Base-by-base conservation (phyloP, 2,329 filamentous ascomycete genomes). In the Alternaria arbusti region DNA sequence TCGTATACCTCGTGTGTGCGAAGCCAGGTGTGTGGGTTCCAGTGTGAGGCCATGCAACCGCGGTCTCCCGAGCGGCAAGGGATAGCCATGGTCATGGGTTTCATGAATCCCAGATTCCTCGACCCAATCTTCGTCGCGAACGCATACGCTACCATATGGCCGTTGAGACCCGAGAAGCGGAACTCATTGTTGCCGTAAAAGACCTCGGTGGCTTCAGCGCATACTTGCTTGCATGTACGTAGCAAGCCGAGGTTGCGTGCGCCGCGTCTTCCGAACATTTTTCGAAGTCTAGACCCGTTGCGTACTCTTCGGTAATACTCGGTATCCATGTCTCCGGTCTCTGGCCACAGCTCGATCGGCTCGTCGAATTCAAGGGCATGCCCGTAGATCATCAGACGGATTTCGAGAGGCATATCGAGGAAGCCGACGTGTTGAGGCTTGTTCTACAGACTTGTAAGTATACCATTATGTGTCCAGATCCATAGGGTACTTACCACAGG, bases 131-230 rank as follows among this genome's bases (percentile, higher is more conserved):
- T 60, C 6, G 11, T 23, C 17, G 54, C 32, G n/a, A 47, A 60
- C 5, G 47, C 7, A 36, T 52, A 44, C 17, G 46, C 57, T 7
- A 59, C 54, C 59, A 69, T 65, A 51, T 47, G 55, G 4, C 64
- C 64, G 40, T 65, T 65, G 49, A 63, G 50, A 7, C 46, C 61
- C 7, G 58, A 52, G 59, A 67, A 69, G 36, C 66, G 58, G 51
- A 69, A 67, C n/a, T 61, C 44, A 28, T 67, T 69, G 15, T 61
- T 52, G 12, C 66, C 57, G 50, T 65, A 69, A 26, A 65, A 69
- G 17, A 67, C 46, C 36, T 64, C 32, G 1, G 64, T 36, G 36
- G 54, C 66, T 49, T 67, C 66, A 25, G n/a, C n/a, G 23, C 65
- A 20, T 44, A 69, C 47, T 5, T 10, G 10, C 4, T 36, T n/a